Base-by-base conservation (phyloP, 352 stramenopile species). In the Phytophthora agathidicida region DNA sequence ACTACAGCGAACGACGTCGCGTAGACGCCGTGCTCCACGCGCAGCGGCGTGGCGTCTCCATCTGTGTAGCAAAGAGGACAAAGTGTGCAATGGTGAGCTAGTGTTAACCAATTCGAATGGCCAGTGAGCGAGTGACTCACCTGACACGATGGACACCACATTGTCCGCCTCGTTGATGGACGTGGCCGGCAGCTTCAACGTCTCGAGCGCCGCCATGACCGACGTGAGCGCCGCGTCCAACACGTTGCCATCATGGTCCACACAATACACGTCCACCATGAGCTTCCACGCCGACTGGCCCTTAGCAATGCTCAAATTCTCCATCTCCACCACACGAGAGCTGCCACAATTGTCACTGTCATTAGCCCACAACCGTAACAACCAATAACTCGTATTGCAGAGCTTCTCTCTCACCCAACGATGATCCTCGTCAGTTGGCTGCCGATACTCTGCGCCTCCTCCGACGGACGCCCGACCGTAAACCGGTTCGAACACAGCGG, bases 211-310 rank as follows among this genome's bases (percentile, higher is more conserved):
- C 26, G 79, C 71, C 73, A 94, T 89, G 52, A 89, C 69, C 14
- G 85, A 80, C 30, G 76, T 74, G 16, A 94, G 75, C 33, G 83
- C 68, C 5, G 83, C 79, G 30, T 94, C 83, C 30, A 88, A 58
- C 23, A 92, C 82, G 50, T 94, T 94, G 19, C 85, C 85, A 54
- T 94, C 85, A 50, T 94, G 82, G 59, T 93, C 77, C 50, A 91
- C 69, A 52, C 84, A 91, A 54, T 87, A 87, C 7, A 93, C 81
- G 44, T 91, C 83, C n/a, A 93, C 59, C 58, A 93, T 73, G 35
- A 94, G 66, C 49, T 89, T 90, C 85, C 85, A 94, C 26, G 85
- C 81, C 16, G 79, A 87, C 57, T 91, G 86, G 42, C 85, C 77
- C 22, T 75, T 80, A 32, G 82, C 81, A 44, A 94, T 94, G 46